phyloP scores from a whole-genome alignment of 1,284 basidiomycete species.

The Naganishia sp. region DNA sequence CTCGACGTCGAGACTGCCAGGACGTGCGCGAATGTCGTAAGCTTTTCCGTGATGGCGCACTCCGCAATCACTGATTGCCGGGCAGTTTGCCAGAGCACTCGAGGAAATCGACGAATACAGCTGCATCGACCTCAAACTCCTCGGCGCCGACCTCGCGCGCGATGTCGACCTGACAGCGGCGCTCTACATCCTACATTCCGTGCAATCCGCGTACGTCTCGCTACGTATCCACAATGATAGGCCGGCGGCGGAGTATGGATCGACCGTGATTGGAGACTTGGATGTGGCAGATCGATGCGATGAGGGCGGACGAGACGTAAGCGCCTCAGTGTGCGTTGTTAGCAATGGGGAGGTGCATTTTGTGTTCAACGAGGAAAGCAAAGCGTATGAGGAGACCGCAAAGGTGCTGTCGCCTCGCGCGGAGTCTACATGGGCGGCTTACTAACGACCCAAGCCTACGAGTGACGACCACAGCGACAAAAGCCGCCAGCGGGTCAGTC shows the following conservation, averaged over 20 bases:
- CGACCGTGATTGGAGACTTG: neutral
- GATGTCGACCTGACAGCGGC: slow-evolving; percentile 11
- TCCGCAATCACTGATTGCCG: neutral
- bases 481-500: too few relatives aligned
- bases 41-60: neutral
- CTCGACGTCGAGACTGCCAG: slow-evolving; percentile 4
- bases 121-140: slow-evolving; percentile 6
- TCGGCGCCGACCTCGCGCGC: slow-evolving; percentile 6
- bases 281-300: neutral
- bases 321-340: neutral
- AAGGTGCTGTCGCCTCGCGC: too few relatives aligned
- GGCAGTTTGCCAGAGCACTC: slow-evolving; percentile 4
- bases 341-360: neutral
- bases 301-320: neutral
- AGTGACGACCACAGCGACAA: too few relatives aligned
- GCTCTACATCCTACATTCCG: slow-evolving; percentile 6
- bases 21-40: slow-evolving; percentile 1
- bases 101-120: slow-evolving; percentile 1
- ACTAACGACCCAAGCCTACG: too few relatives aligned
- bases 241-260: neutral
- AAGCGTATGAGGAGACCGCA: neutral
- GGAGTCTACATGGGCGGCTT: too few relatives aligned
- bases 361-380: neutral
- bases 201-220: slow-evolving; percentile 5
- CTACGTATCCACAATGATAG: neutral